Evolutionary conservation across 169 alveolate genomes (phyloP), one percentile per base, ranked within the genome.

Genomic region (Sarcocystis neurona): DNA sequence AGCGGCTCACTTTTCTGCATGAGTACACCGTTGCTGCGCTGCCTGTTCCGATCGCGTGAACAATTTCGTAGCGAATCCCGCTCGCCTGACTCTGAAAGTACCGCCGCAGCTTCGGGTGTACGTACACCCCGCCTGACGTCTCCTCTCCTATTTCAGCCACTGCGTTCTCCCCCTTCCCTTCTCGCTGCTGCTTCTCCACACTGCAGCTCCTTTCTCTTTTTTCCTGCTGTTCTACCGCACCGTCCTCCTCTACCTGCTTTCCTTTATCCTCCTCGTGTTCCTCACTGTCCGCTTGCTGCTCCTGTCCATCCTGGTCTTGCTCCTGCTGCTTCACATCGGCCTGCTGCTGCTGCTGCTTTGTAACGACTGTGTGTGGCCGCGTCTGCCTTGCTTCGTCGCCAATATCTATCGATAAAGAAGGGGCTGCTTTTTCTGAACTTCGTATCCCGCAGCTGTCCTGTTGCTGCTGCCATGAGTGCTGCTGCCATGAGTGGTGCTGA

Each of bases 21-120:
- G 32, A 15, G 34, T 15, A 72, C 8, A 72, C 82, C 2, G 82
- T 72, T 18, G 82, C 82, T 1, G 82, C 82, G 32, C 82, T 72
- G 30, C 82, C 82, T 2, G 82, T 72, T 34, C 82, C 82, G 0
- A 72, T 4, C 58, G 41, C 34, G 30, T 37, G 2, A 27, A 39
- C 82, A 32, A 72, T 2, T 18, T 72, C 58, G 34, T 72, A 72
- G 2, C 34, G 39, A 27, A 39, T 53, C 20, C 82, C 82, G 47
- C 58, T 27, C 43, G 18, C 34, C 2, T 34, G n/a, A 39, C 56
- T 72, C 32, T 32, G 82, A 56, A 72, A 72, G 4, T 4, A 4
- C 82, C 82, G 1, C 58, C 82, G 56, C 27, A 23, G 18, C 82
- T n/a, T 43, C 39, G 41, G 12, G 56, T n/a, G 43, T 30, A 20